Evolutionary conservation across 805 yeast species (phyloP), one percentile per base, ranked within the genome.

Genomic region (Limtongozyma cylindracea): DNA sequence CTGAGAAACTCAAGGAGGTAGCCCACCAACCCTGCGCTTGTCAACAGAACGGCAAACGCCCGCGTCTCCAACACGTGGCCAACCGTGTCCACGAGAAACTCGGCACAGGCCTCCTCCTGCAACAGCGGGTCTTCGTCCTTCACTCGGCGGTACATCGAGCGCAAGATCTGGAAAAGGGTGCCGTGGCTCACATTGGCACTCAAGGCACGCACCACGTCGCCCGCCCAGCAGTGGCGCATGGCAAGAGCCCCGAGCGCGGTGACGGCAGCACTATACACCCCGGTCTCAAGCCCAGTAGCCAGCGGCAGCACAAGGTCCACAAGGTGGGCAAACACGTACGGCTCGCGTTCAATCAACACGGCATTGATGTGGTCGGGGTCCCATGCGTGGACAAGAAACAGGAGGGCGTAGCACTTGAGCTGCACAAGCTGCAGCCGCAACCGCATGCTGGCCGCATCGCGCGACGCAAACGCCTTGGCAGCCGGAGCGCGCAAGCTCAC

Each of bases 141-240:
- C 17, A 65, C 31, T 19, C 53, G 44, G 25, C 64, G 61, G 24
- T 61, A 49, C n/a, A 77, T 61, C 19, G 53, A 52, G 25, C 82
- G 58, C 14, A 80, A 39, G 15, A 69, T 58, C 34, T 74, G 80
- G 45, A 72, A 74, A 18, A 82, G 36, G 8, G 66, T 45, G 1
- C 95, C 95, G 41, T 82, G 93, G 27, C 68, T 65, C 18, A 82
- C 78, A 38, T 77, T 77, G 7, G 88, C 94, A 11, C 88, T 77
- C 29, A 80, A 41, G 8, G 74, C 66, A 26, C 78, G 56, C 23
- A 80, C 53, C 12, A 82, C 53, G 31, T 80, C 94, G 22, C 69
- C 53, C 10, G 82, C 69, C 61, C 80, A 71, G 4, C 56, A 56
- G 21, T 64, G 63, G 33, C 64, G 66, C 11, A 58, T 48, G 1